Conservation (phyloP, 139 green algal genomes). For the Closterium sp. region DNA sequence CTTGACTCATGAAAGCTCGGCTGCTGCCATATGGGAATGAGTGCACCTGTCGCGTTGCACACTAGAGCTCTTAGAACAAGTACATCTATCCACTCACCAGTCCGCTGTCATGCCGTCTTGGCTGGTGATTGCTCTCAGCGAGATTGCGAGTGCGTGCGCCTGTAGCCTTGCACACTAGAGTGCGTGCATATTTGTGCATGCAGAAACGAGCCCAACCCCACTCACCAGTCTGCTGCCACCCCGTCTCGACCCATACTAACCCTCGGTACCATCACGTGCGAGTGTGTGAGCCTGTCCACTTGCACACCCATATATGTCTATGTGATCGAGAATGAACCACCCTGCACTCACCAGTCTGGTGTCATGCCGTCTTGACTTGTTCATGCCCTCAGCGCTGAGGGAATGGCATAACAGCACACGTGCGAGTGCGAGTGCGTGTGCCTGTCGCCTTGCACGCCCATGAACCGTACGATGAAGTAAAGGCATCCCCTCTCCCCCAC, state of each 20-base stretch:
- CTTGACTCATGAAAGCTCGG: too few species aligned
- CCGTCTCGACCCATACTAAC: constrained; percentile 71
- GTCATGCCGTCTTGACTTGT: constrained; percentile 92
- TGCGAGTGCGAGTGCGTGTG: constrained; percentile 86
- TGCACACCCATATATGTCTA: too few species aligned
- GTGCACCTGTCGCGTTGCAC: too few species aligned
- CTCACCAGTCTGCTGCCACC: constrained; percentile 97
- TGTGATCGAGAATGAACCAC: too few species aligned
- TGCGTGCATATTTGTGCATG: too few species aligned
- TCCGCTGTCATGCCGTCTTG: constrained; percentile 99
- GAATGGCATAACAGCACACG: too few species aligned
- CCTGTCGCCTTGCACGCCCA: constrained; percentile 82
- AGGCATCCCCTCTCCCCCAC: constrained; percentile 56
- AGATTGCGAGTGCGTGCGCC: constrained; percentile 80
- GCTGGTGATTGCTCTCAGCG: constrained; percentile 64
- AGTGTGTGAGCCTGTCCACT: too few species aligned
- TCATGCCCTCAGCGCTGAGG: constrained; percentile 70
- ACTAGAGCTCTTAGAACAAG: too few species aligned
- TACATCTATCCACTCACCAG: constrained; percentile 62
- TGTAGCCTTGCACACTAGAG: too few species aligned
- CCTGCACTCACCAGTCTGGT: constrained; percentile 89
- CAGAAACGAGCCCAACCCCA: too few species aligned
- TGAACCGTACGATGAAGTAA: constrained; percentile 84
- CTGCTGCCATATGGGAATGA: too few species aligned
- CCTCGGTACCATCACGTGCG: constrained; percentile 85